Conservation (phyloP, 2,329 filamentous ascomycete genomes). For the Metarhizium humberi region DNA sequence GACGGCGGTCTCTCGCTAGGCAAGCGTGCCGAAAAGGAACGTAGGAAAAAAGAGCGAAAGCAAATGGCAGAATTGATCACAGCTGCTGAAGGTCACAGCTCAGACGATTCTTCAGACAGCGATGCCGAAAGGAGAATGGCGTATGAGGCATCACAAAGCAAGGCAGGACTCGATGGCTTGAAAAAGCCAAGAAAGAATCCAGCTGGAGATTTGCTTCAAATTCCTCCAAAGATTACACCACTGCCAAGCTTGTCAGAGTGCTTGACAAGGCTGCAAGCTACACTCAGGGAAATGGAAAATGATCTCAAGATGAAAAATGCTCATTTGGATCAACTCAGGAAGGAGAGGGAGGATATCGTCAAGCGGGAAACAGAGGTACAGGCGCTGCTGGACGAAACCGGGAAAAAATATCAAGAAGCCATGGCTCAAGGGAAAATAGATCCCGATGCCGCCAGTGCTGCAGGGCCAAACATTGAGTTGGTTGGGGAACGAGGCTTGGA, state of each 20-base stretch:
- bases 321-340: slow-evolving; percentile 55
- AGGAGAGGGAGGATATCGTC: slow-evolving; percentile 59
- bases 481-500: slow-evolving; percentile 25
- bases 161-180: slow-evolving; percentile 73
- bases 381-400: slow-evolving; percentile 68
- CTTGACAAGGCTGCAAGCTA: slow-evolving; percentile 52
- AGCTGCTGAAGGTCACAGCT: slow-evolving; percentile 60
- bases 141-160: slow-evolving; percentile 80
- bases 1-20: slow-evolving; percentile 74
- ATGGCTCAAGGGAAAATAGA: slow-evolving; percentile 23
- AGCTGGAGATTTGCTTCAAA: slow-evolving; percentile 36
- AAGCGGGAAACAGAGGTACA: slow-evolving; percentile 73
- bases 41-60: slow-evolving; percentile 53
- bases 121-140: slow-evolving; percentile 65
- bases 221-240: slow-evolving; percentile 66
- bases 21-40: slow-evolving; percentile 67
- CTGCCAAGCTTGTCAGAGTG: slow-evolving; percentile 65
- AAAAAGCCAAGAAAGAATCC: slow-evolving; percentile 31
- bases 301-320: slow-evolving; percentile 51
- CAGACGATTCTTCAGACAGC: slow-evolving; percentile 58
- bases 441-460: slow-evolving; percentile 1
- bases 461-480: slow-evolving; percentile 10
- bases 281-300: slow-evolving; percentile 53
- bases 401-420: slow-evolving; percentile 47
- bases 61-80: slow-evolving; percentile 80